Evolutionary conservation across 495 filamentous ascomycete species (phyloP).

Genomic region (Trichoderma gamsii): DNA sequence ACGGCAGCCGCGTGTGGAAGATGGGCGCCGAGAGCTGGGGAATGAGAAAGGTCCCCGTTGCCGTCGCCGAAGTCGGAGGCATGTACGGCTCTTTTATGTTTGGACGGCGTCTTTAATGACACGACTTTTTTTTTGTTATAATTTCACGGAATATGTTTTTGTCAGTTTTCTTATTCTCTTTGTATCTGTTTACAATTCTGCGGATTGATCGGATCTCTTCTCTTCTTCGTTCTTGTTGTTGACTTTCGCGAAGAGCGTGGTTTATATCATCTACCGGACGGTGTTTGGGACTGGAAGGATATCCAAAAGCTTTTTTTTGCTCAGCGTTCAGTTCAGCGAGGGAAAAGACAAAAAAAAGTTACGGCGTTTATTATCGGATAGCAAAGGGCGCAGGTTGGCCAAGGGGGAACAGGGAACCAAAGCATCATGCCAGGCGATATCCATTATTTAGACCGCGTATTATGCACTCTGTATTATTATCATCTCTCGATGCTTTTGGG

Average conservation of each 20-base stretch:
- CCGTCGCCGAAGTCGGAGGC: slow-evolving; percentile 69
- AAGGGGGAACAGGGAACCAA: background rate
- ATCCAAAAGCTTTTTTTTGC: slow-evolving; percentile 12
- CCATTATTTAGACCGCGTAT: background rate
- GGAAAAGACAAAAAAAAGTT: slow-evolving; percentile 11
- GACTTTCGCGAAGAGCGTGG: slow-evolving; percentile 9
- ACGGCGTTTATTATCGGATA: background rate
- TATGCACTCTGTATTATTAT: background rate
- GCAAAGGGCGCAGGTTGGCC: background rate
- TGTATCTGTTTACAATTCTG: background rate
- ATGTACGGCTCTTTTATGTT: slow-evolving; percentile 89
- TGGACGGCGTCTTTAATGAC: slow-evolving; percentile 38
- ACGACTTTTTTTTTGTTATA: too few relatives aligned
- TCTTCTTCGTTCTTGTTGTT: slow-evolving; percentile 11
- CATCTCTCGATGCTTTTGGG: background rate
- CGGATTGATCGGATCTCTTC: slow-evolving; percentile 13
- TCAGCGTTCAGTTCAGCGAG: background rate
- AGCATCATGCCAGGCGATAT: slow-evolving; percentile 2
- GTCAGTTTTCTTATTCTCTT: background rate
- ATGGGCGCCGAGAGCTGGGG: slow-evolving; percentile 88
- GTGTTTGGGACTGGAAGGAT: slow-evolving; percentile 9
- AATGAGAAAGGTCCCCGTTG: slow-evolving; percentile 79
- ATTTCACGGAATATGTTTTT: background rate
- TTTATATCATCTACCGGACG: background rate
- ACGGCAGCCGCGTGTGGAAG: slow-evolving; percentile 67